phyloP scores from a whole-genome alignment of 2,329 filamentous ascomycete species.

The Ilyonectria robusta region DNA sequence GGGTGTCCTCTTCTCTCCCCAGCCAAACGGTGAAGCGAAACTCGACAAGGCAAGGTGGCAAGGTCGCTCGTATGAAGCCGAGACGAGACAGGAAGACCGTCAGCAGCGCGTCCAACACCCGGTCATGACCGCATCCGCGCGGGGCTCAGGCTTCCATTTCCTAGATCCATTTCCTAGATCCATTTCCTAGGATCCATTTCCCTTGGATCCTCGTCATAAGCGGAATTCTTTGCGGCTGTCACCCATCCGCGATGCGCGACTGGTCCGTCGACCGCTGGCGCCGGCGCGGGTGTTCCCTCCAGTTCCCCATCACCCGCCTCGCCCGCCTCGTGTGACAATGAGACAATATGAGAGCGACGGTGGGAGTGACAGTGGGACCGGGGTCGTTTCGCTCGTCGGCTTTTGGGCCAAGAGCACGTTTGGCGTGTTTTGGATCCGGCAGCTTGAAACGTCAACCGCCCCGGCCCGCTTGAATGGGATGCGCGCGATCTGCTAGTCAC shows the following conservation, averaged over 20 bases:
- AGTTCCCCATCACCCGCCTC: neutral
- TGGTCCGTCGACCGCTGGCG: constrained; percentile 13
- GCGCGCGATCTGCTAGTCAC: neutral
- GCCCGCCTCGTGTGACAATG: constrained; percentile 14
- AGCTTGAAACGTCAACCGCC: constrained; percentile 31
- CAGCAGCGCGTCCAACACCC: neutral
- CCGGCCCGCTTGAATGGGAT: constrained; percentile 1
- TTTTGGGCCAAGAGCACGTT: constrained; percentile 18
- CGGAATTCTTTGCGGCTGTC: neutral
- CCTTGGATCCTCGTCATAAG: constrained; percentile 4
- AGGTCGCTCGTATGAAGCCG: neutral
- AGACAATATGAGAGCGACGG: neutral
- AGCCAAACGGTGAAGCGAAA: constrained; percentile 3
- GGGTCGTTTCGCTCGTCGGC: constrained; percentile 21
- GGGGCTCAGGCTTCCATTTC: constrained; percentile 6
- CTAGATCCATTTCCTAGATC: neutral
- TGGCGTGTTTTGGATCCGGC: constrained; percentile 26
- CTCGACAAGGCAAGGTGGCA: neutral
- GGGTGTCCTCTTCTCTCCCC: neutral
- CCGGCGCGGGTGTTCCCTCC: constrained; percentile 19
- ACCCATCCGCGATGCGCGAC: constrained; percentile 8
- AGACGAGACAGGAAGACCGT: neutral
- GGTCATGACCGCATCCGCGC: constrained; percentile 15
- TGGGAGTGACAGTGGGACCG: neutral
- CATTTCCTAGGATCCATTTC: too few relatives aligned